Evolutionary conservation across 192 early-diverging fungal species (phyloP).

Genomic region (Jimgerdemannia lactiflua): DNA sequence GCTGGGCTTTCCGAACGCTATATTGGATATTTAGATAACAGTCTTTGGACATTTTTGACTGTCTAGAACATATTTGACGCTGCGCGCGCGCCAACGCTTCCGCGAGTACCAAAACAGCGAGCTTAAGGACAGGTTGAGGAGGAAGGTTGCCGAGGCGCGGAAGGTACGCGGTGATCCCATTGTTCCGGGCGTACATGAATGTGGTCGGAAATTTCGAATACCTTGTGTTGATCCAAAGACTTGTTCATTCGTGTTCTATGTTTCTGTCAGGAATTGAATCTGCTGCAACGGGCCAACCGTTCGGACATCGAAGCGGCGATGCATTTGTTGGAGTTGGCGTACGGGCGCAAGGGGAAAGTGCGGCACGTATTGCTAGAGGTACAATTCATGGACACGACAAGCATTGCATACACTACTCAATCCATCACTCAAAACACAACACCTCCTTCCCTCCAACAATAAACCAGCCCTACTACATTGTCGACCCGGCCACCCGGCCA

Average conservation of each 20-base stretch:
- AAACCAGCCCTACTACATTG: conserved; percentile 9
- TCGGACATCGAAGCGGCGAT: conserved; percentile 19
- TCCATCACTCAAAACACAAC: background rate
- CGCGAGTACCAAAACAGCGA: conserved; percentile 17
- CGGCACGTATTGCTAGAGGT: conserved; percentile 24
- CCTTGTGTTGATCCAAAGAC: background rate
- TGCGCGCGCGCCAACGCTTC: conserved; percentile 16
- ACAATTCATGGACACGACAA: background rate
- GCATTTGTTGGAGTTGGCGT: conserved; percentile 18
- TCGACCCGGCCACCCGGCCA: background rate
- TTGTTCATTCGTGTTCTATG: background rate
- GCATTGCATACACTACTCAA: background rate
- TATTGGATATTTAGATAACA: too few species aligned
- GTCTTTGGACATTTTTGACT: too few species aligned
- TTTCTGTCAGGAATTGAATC: conserved; percentile 20
- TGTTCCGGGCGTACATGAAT: background rate
- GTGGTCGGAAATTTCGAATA: background rate
- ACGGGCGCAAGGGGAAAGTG: conserved; percentile 28
- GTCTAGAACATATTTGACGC: conserved; percentile 13
- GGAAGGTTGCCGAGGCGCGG: conserved; percentile 25
- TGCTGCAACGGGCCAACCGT: conserved; percentile 22
- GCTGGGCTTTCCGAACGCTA: background rate
- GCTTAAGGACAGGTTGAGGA: conserved; percentile 15
- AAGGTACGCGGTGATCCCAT: conserved; percentile 7
- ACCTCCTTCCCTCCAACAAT: background rate